Percentiles rank a stretch among this genome's conserved stretches.
Conservation (phyloP, 352 stramenopile genomes). For the Pythium catenulatum region DNA sequence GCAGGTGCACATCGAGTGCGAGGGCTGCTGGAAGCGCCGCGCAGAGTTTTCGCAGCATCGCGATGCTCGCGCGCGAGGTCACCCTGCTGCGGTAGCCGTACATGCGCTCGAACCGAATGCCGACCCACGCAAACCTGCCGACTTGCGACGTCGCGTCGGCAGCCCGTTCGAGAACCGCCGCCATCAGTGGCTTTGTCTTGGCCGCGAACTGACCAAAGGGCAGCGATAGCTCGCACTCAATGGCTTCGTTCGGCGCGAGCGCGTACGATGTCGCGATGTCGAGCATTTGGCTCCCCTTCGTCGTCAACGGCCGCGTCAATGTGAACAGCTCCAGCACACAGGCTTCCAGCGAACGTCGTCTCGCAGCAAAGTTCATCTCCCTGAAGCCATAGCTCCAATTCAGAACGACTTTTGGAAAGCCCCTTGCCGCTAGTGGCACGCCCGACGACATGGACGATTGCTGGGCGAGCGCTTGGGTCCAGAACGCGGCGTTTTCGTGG, state of each 20-base stretch:
- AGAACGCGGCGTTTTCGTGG: neutral
- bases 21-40: neutral
- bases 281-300: neutral
- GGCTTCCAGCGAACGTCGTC: neutral
- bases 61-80: neutral
- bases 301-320: neutral
- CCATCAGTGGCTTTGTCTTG: neutral
- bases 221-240: neutral
- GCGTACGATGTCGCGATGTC: neutral
- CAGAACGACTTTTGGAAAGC: neutral
- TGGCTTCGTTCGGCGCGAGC: too few relatives aligned
- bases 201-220: neutral
- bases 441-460: too few relatives aligned
- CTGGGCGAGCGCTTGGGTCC: neutral
- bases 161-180: neutral
- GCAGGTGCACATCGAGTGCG: neutral
- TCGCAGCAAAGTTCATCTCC: neutral
- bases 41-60: neutral
- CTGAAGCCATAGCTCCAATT: too few relatives aligned
- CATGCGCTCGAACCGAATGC: neutral
- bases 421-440: neutral
- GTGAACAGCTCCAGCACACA: neutral
- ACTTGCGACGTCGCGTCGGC: neutral
- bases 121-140: neutral
- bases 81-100: too few relatives aligned